Base-by-base conservation (phyloP, 2,329 filamentous ascomycete species). In the Phyllosticta citribraziliensis region DNA sequence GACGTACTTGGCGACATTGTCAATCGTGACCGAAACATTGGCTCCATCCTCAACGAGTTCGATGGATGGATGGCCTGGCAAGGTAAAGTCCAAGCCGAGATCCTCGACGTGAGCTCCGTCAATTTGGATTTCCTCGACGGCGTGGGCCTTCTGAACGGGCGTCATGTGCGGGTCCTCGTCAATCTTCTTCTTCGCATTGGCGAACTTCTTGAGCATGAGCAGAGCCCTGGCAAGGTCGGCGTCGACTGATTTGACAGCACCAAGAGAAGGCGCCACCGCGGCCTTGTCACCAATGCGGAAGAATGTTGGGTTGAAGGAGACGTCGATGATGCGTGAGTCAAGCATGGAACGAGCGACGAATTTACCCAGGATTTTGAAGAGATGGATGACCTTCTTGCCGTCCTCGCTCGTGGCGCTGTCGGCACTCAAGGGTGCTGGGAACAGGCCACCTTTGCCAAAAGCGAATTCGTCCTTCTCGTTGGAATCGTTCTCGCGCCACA, bases 271-370 rank as follows among this genome's bases (percentile, higher is more conserved):
- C 22, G 86, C 86, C 3, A 96, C 86, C 17, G 78, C 78, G 14
- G 78, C 81, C 53, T 80, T 83, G 67, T 95, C 89, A 17, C 89
- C 90, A 65, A 97, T 89, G 62, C 93, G 89, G 85, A 99, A 99
- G 78, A 99, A 97, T 5, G 91, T 96, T 1, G 94, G 89, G 71
- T 97, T 99, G 76, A 99, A 94, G 61, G 93, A 94, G 66, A 99
- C 86, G 69, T 99, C 94, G 67, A 99, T 97, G 71, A 99, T 97
- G 59, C 94, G 85, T 0, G 93, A 97, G 72, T 99, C 94, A 58
- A 99, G 87, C 94, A 99, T 97, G 0, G 94, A 97, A 57, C 94
- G 86, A 30, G 95, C 94, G 55, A 97, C 92, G 72, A 99, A 99
- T 71, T 97, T 97, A 67, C 94, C 94, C 22, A 99, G 86, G 70